These are phyloP conservation scores for Lipomyces spencermartinsiae DNA, from an alignment of 805 yeast genomes.

Conservation along the genomic window DNA sequence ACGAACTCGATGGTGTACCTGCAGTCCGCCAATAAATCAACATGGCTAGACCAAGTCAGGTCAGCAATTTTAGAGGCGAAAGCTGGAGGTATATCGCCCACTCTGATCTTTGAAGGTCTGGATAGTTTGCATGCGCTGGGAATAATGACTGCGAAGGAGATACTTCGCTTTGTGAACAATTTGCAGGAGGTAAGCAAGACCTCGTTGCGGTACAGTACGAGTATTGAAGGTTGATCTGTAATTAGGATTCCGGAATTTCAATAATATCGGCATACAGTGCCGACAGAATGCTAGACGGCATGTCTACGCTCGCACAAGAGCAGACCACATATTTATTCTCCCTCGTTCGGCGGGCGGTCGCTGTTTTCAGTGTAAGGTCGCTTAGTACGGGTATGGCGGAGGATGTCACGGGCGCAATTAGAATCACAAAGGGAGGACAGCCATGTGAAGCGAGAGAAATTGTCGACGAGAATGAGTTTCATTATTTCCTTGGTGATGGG, in stretches of 20 bases:
- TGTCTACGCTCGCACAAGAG: conserved; percentile 6
- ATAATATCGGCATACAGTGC: conserved; percentile 1
- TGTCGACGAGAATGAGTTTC: conserved; percentile 26
- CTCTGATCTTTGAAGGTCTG: conserved; percentile 28
- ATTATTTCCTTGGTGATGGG: conserved; percentile 34
- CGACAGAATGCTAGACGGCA: neutral
- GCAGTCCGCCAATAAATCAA: conserved; percentile 3
- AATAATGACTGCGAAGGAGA: conserved; percentile 11
- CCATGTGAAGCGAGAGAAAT: neutral
- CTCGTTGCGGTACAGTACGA: neutral
- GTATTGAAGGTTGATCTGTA: neutral
- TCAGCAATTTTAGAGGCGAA: neutral
- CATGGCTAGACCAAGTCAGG: conserved; percentile 19
- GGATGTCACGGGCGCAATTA: conserved; percentile 35
- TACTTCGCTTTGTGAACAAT: conserved; percentile 14
- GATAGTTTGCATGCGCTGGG: conserved; percentile 25
- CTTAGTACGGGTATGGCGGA: conserved; percentile 34
- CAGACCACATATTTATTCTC: conserved; percentile 13
- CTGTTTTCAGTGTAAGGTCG: conserved; percentile 34
- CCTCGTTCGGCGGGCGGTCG: conserved; percentile 19
- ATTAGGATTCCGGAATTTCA: neutral
- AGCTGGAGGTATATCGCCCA: conserved; percentile 1
- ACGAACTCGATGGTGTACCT: conserved; percentile 7
- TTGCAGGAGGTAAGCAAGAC: conserved; percentile 17
- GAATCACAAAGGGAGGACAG: conserved; percentile 31